These are phyloP conservation scores for Trypethelium eluteriae DNA, from an alignment of 495 filamentous ascomycete species.

Conservation along the genomic window DNA sequence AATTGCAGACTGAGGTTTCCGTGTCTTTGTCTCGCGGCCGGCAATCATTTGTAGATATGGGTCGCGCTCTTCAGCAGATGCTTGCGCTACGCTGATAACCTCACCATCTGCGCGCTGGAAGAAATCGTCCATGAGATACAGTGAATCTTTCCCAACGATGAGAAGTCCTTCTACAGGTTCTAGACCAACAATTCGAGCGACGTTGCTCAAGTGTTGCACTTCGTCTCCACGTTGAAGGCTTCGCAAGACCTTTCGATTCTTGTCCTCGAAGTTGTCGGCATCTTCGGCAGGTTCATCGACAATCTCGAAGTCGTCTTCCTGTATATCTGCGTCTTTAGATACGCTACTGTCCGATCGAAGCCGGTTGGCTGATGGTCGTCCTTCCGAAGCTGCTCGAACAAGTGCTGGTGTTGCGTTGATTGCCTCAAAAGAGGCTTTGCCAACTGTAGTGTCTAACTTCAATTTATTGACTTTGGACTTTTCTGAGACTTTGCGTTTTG, in stretches of 20 bases:
- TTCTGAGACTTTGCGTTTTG: constrained; percentile 59
- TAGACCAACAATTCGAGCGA: constrained; percentile 85
- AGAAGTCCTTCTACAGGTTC: constrained; percentile 88
- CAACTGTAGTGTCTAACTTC: constrained; percentile 40
- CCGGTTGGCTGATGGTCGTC: constrained; percentile 16
- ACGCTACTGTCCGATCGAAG: constrained; percentile 27
- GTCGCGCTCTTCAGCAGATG: constrained; percentile 84
- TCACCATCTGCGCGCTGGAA: constrained; percentile 93
- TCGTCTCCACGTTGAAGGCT: constrained; percentile 84
- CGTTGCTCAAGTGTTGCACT: constrained; percentile 90
- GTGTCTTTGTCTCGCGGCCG: constrained; percentile 59
- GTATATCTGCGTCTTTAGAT: constrained; percentile 20
- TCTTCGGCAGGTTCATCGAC: constrained; percentile 80
- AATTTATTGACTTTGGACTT: constrained; percentile 24
- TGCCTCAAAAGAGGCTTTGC: constrained; percentile 20
- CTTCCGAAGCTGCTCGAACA: not conserved
- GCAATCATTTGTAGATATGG: constrained; percentile 91
- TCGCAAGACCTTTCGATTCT: constrained; percentile 93
- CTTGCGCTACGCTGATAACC: constrained; percentile 92
- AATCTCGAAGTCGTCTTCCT: constrained; percentile 88
- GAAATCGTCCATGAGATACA: constrained; percentile 91
- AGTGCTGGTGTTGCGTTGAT: constrained; percentile 19
- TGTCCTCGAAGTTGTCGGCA: constrained; percentile 85
- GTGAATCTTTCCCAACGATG: constrained; percentile 82
- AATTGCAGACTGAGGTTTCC: constrained; percentile 37